phyloP scores from a whole-genome alignment of 108 stramenopile genomes.

The Cyclotella choctawhatcheeana region DNA sequence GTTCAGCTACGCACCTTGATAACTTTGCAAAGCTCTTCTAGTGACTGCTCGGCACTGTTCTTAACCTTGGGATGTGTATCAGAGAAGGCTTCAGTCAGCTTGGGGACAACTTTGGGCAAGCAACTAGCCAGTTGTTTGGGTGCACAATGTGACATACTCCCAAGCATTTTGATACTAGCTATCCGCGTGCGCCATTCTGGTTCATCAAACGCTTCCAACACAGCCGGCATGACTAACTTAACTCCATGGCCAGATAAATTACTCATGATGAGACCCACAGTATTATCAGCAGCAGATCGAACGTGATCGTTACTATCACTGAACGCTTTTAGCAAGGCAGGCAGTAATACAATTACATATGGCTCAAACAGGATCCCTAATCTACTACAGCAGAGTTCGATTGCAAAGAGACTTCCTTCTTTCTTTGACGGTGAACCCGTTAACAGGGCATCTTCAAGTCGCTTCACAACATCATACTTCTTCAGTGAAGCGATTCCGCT shows the following conservation, averaged over 20 bases:
- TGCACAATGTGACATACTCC: conserved; percentile 97
- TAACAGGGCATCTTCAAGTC: conserved; percentile 86
- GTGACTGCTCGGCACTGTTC: conserved; percentile 85
- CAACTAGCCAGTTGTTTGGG: conserved; percentile 97
- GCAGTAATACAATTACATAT: conserved; percentile 96
- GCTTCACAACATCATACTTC: conserved; percentile 89
- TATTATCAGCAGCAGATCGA: conserved; percentile 87
- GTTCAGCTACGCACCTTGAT: no score
- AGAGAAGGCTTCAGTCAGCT: conserved; percentile 93
- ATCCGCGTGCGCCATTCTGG: conserved; percentile 97
- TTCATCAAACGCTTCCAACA: conserved; percentile 93
- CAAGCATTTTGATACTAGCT: conserved; percentile 96
- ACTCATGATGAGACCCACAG: conserved; percentile 94
- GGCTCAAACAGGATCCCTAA: conserved; percentile 98
- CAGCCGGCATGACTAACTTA: conserved; percentile 96
- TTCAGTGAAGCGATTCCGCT: conserved; percentile 95
- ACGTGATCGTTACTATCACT: conserved; percentile 93
- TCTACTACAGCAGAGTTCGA: conserved; percentile 90
- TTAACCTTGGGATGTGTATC: conserved; percentile 99
- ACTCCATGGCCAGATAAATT: conserved; percentile 97
- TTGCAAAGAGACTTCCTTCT: conserved; percentile 96
- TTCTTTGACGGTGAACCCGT: conserved; percentile 68
- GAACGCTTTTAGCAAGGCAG: conserved; percentile 94
- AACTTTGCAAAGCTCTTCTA: conserved; percentile 95
- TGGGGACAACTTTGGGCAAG: conserved; percentile 97